Percentiles rank a stretch among this genome's conserved stretches.
Conservation (phyloP, 1,139 yeast genomes). For the Lodderomyces margitis region DNA sequence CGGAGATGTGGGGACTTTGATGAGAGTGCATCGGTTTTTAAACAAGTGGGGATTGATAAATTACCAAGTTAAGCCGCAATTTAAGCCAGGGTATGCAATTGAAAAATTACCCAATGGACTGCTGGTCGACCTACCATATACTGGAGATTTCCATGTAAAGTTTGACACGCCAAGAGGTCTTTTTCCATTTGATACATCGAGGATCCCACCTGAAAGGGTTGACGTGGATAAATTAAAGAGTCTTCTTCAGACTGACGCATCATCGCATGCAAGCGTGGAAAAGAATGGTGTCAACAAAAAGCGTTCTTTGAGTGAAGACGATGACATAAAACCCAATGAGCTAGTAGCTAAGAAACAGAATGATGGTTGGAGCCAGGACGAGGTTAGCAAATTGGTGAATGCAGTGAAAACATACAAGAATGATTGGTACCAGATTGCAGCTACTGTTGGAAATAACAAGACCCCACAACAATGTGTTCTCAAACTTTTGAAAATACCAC, state of each 20-base stretch:
- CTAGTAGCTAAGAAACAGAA: slow-evolving; percentile 17
- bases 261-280: not conserved
- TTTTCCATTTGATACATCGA: slow-evolving; percentile 86
- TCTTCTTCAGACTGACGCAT: slow-evolving; percentile 1
- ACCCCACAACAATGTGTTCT: slow-evolving; percentile 81
- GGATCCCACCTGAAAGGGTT: slow-evolving; percentile 52
- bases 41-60: slow-evolving; percentile 97
- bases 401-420: slow-evolving; percentile 59
- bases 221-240: slow-evolving; percentile 58
- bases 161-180: slow-evolving; percentile 93
- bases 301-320: slow-evolving; percentile 6
- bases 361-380: slow-evolving; percentile 66
- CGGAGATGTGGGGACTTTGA: slow-evolving; percentile 93
- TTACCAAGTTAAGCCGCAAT: slow-evolving; percentile 79
- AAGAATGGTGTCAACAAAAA: slow-evolving; percentile 7
- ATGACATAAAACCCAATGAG: slow-evolving; percentile 6
- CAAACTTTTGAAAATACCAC: slow-evolving; percentile 76
- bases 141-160: slow-evolving; percentile 65
- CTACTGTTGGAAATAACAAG: slow-evolving; percentile 53
- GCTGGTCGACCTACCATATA: slow-evolving; percentile 54
- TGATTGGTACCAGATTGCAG: slow-evolving; percentile 77
- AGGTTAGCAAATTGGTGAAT: slow-evolving; percentile 54
- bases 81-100: slow-evolving; percentile 60
- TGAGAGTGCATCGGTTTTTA: slow-evolving; percentile 85
- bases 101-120: slow-evolving; percentile 55